phyloP scores from a whole-genome alignment of 179 eudicot genomes.

The Spinacia oleracea region DNA sequence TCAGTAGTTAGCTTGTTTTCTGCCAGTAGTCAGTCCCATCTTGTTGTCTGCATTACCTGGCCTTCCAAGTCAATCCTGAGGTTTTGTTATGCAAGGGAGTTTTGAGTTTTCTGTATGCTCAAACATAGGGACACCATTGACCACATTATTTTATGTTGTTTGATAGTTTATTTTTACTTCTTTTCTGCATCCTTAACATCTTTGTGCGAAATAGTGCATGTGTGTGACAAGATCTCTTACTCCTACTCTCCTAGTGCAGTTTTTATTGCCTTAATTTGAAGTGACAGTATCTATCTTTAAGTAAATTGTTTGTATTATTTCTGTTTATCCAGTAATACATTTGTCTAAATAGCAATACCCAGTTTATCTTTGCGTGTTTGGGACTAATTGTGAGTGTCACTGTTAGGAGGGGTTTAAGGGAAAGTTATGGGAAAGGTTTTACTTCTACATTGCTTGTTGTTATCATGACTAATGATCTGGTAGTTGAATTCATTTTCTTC shows the following conservation, averaged over 20 bases:
- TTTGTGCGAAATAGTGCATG: not conserved
- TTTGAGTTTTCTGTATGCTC: not conserved
- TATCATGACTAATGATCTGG: not conserved
- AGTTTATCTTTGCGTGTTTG: not conserved
- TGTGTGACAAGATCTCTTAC: not conserved
- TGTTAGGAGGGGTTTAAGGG: not conserved
- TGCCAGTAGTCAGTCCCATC: too few species aligned
- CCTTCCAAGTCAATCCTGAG: not conserved
- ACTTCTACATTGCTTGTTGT: not conserved
- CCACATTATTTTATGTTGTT: not conserved
- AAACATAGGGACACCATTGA: not conserved
- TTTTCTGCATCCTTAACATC: not conserved
- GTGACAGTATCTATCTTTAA: not conserved
- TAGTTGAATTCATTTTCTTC: slow-evolving; percentile 4
- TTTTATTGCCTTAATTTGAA: not conserved
- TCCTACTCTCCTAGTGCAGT: too few species aligned
- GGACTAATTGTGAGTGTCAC: not conserved
- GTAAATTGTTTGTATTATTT: not conserved
- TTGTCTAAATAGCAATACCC: not conserved
- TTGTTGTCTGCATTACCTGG: not conserved
- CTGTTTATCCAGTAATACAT: not conserved
- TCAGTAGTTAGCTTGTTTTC: too few species aligned
- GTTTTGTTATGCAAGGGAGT: not conserved
- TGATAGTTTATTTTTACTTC: not conserved
- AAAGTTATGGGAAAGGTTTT: not conserved